Conservation (phyloP, 1,284 basidiomycete genomes). For the Ganoderma leucocontextum region DNA sequence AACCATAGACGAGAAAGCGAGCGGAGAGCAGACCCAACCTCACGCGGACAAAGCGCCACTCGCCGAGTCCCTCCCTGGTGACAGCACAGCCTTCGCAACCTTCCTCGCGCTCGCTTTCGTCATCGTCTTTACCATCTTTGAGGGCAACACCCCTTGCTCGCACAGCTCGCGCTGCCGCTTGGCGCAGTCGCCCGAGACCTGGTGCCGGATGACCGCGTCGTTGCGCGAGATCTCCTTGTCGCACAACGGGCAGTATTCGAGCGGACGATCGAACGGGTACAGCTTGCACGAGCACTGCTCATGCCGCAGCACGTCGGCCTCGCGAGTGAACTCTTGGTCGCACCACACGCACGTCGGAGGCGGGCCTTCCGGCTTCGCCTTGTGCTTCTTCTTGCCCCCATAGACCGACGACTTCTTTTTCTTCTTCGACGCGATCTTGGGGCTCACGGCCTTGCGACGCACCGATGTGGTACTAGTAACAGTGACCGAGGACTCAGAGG, state of each 20-base stretch:
- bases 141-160: neutral
- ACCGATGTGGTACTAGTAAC: too few relatives aligned
- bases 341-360: conserved; percentile 14
- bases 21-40: neutral
- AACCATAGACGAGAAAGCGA: neutral
- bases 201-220: conserved; percentile 23
- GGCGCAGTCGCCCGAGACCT: conserved; percentile 10
- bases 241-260: conserved; percentile 14
- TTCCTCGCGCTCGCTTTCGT: neutral
- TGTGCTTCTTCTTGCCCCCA: conserved; percentile 6
- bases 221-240: conserved; percentile 10
- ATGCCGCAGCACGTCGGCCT: conserved; percentile 21
- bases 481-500: neutral
- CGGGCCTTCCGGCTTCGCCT: conserved; percentile 1
- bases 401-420: neutral
- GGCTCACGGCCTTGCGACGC: conserved; percentile 9
- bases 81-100: neutral
- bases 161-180: neutral
- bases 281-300: conserved; percentile 11
- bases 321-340: conserved; percentile 15
- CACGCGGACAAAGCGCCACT: neutral
- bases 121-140: conserved; percentile 1
- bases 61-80: neutral
- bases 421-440: conserved; percentile 6
- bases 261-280: neutral